A percentile compares a stretch with the other conserved stretches of the same genome.
phyloP scores from a whole-genome alignment of 805 yeast genomes.

The Starmera dryadoides region DNA sequence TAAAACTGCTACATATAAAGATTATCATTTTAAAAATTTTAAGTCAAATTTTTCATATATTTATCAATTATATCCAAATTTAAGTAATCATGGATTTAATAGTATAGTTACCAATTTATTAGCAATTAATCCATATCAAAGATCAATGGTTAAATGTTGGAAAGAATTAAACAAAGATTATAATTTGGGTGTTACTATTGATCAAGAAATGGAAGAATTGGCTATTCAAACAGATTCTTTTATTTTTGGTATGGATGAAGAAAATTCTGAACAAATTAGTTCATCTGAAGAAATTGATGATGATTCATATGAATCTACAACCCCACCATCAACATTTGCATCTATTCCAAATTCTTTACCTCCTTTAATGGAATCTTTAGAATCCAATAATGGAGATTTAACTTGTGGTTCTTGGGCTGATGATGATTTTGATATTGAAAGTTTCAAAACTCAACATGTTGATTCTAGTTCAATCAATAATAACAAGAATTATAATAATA shows the following conservation, averaged over 20 bases:
- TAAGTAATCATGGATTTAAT: conserved; percentile 66
- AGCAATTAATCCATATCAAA: conserved; percentile 56
- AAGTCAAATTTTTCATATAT: conserved; percentile 61
- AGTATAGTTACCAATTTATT: conserved; percentile 55
- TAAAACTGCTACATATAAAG: conserved; percentile 59
- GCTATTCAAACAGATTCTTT: conserved; percentile 1
- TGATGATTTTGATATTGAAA: neutral
- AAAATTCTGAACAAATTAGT: neutral
- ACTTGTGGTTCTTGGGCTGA: neutral
- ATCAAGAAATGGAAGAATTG: conserved; percentile 42
- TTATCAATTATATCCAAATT: conserved; percentile 68
- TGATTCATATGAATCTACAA: neutral
- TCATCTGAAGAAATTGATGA: neutral
- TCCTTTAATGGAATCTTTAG: neutral
- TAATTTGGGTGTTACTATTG: conserved; percentile 46
- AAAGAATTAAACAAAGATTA: conserved; percentile 32
- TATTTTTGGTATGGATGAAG: conserved; percentile 2
- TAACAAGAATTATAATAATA: neutral
- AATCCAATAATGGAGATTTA: too few relatives aligned
- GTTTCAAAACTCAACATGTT: neutral
- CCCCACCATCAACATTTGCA: neutral
- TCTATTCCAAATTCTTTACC: neutral
- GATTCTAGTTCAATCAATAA: neutral
- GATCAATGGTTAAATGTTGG: conserved; percentile 43
- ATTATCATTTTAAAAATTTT: conserved; percentile 61